Conservation (phyloP, 805 yeast species). For the Suhomyces canberraensis region DNA sequence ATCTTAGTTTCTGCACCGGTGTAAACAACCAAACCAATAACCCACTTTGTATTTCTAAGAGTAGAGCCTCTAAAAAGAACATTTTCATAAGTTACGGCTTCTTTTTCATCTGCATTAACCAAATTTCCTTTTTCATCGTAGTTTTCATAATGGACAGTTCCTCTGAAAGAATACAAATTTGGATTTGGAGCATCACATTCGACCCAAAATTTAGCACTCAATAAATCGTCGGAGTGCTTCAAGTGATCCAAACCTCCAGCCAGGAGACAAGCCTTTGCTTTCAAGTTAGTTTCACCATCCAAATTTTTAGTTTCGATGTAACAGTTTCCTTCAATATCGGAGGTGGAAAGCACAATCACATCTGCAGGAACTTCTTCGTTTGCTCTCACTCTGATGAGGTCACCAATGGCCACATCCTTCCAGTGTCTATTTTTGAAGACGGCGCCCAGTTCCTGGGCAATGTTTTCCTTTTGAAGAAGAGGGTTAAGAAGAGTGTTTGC, state of each 20-base stretch:
- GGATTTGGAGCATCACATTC: constrained; percentile 75
- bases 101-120: constrained; percentile 44
- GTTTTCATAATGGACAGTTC: constrained; percentile 55
- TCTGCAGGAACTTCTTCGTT: constrained; percentile 84
- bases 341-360: constrained; percentile 57
- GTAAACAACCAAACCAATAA: constrained; percentile 68
- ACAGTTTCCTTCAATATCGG: constrained; percentile 67
- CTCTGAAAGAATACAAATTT: constrained; percentile 62
- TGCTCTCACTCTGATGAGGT: constrained; percentile 62
- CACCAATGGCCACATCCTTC: constrained; percentile 74
- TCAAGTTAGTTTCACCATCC: constrained; percentile 56
- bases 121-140: constrained; percentile 28
- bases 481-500: constrained; percentile 23
- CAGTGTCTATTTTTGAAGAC: constrained; percentile 37
- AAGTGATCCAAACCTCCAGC: constrained; percentile 48
- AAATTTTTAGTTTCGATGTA: constrained; percentile 78
- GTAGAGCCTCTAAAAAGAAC: constrained; percentile 70
- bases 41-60: constrained; percentile 83
- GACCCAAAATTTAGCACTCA: constrained; percentile 54
- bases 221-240: constrained; percentile 56
- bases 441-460: neutral
- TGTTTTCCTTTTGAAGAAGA: constrained; percentile 9
- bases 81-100: constrained; percentile 68
- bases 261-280: constrained; percentile 51
- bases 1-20: constrained; percentile 80